phyloP scores from a whole-genome alignment of 2,329 filamentous ascomycete genomes.

The Colletotrichum liaoningense region DNA sequence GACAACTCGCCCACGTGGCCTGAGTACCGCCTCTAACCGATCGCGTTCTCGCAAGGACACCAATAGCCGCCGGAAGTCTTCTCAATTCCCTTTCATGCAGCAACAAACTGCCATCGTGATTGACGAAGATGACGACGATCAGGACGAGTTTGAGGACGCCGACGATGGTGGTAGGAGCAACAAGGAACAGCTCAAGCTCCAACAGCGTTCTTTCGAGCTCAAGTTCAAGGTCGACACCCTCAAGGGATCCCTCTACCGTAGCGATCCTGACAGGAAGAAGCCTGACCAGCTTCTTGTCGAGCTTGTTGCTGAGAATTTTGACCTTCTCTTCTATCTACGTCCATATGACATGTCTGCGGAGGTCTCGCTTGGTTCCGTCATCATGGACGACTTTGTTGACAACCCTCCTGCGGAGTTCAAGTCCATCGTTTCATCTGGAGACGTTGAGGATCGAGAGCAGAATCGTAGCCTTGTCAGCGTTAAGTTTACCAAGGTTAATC shows the following conservation, averaged over 20 bases:
- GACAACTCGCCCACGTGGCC: slow-evolving; percentile 54
- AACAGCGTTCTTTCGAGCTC: slow-evolving; percentile 94
- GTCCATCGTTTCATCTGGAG: slow-evolving; percentile 91
- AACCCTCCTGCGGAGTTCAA: slow-evolving; percentile 92
- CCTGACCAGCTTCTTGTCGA: slow-evolving; percentile 89
- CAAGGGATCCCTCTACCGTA: slow-evolving; percentile 90
- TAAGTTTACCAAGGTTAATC: slow-evolving; percentile 91
- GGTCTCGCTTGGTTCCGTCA: slow-evolving; percentile 86
- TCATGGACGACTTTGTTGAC: slow-evolving; percentile 94
- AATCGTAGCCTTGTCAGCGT: slow-evolving; percentile 87
- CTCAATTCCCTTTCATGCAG: slow-evolving; percentile 79
- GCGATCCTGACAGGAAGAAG: slow-evolving; percentile 81
- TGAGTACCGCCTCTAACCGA: slow-evolving; percentile 58
- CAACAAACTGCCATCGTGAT: slow-evolving; percentile 82
- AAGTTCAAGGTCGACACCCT: slow-evolving; percentile 96
- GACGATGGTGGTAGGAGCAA: slow-evolving; percentile 63
- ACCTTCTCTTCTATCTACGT: slow-evolving; percentile 87
- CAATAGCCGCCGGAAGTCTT: slow-evolving; percentile 68
- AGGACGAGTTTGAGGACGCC: slow-evolving; percentile 76
- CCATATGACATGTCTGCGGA: slow-evolving; percentile 95
- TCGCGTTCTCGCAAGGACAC: slow-evolving; percentile 57
- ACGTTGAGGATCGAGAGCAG: slow-evolving; percentile 77
- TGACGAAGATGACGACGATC: slow-evolving; percentile 78
- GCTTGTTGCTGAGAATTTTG: slow-evolving; percentile 89
- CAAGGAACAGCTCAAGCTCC: slow-evolving; percentile 73